These are phyloP conservation scores for Coemansia reversa DNA, from an alignment of 192 early-diverging fungal species.

Conservation along the genomic window DNA sequence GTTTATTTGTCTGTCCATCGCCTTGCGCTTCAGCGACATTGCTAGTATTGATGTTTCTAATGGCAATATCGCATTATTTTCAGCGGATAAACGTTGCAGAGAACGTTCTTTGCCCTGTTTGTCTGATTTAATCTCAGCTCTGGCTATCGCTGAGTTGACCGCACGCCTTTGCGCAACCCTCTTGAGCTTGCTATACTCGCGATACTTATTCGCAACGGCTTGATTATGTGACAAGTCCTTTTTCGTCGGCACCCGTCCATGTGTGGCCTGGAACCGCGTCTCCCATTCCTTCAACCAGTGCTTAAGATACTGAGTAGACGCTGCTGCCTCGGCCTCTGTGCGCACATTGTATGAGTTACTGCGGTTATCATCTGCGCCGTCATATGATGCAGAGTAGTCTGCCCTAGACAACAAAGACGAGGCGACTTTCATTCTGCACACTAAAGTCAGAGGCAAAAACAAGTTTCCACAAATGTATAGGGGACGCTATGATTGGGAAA, in stretches of 20 bases:
- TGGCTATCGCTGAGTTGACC: neutral
- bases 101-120: neutral
- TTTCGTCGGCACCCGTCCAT: slow-evolving; percentile 40
- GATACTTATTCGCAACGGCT: slow-evolving; percentile 43
- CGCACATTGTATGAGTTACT: neutral
- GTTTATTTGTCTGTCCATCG: neutral
- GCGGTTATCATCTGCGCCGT: neutral
- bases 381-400: neutral
- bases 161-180: neutral
- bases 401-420: neutral
- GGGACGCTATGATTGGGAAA: neutral
- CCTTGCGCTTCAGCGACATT: slow-evolving; percentile 38
- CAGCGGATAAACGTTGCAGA: neutral
- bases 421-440: neutral
- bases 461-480: neutral
- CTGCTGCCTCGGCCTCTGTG: slow-evolving; percentile 1
- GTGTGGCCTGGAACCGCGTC: slow-evolving; percentile 24
- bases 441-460: neutral
- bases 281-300: slow-evolving; percentile 52
- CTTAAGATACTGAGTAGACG: slow-evolving; percentile 32
- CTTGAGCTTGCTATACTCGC: slow-evolving; percentile 45
- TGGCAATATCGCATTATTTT: slow-evolving; percentile 12
- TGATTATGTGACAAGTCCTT: slow-evolving; percentile 25
- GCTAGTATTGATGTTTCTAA: slow-evolving; percentile 31
- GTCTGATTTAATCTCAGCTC: neutral